Conservation (phyloP, 192 early-diverging fungal genomes). For the Coemansia sp. region DNA sequence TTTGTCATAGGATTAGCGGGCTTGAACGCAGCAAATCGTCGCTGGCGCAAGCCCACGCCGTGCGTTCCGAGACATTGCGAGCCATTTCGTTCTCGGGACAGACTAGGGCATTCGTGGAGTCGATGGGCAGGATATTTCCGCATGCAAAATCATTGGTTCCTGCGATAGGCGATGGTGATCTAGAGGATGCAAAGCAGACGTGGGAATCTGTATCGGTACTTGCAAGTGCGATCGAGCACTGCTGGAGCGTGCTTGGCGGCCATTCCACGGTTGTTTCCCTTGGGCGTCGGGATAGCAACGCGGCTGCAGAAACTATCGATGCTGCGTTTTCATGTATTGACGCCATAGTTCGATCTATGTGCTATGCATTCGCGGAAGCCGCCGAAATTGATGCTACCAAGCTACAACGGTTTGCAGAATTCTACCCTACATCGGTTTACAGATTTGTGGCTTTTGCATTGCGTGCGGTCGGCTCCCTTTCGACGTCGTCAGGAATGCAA, state of each 20-base stretch:
- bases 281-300: too few species aligned
- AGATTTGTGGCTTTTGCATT: conserved; percentile 21
- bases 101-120: not conserved
- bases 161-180: not conserved
- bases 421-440: conserved; percentile 19
- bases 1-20: conserved; percentile 1
- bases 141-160: not conserved
- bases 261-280: not conserved
- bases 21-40: not conserved
- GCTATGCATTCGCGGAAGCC: conserved; percentile 19
- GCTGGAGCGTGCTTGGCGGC: not conserved
- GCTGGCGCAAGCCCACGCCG: not conserved
- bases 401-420: not conserved
- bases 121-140: not conserved
- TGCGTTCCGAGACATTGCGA: conserved; percentile 22
- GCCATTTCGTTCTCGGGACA: not conserved
- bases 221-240: conserved; percentile 15
- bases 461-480: not conserved
- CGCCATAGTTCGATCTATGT: conserved; percentile 4
- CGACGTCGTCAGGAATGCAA: not conserved
- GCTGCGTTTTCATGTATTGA: conserved; percentile 10
- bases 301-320: not conserved
- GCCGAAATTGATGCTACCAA: conserved; percentile 10
- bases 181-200: too few species aligned
- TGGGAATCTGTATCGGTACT: conserved; percentile 1